phyloP scores from a whole-genome alignment of 2,329 filamentous ascomycete genomes.

The Colletotrichum nymphaeae region DNA sequence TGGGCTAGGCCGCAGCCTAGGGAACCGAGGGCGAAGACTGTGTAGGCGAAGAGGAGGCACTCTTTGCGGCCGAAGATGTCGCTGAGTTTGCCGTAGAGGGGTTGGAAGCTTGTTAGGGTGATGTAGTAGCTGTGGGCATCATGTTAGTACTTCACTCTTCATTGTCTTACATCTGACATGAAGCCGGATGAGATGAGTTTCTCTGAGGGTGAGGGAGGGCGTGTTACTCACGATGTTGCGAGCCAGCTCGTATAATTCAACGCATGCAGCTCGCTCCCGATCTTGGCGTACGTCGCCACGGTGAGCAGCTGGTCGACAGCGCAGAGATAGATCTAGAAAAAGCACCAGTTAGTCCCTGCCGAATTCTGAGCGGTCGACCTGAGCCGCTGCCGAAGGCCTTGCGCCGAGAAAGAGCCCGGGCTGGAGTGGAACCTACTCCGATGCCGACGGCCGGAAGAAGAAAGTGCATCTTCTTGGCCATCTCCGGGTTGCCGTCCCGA shows the following conservation, averaged over 20 bases:
- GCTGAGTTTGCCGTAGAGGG: slow-evolving; percentile 76
- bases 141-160: not conserved
- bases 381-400: not conserved
- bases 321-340: slow-evolving; percentile 73
- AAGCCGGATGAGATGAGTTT: not conserved
- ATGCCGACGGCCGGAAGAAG: slow-evolving; percentile 52
- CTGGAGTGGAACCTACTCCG: slow-evolving; percentile 41
- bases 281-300: slow-evolving; percentile 81
- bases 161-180: not conserved
- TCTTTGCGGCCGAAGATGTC: slow-evolving; percentile 78
- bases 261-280: slow-evolving; percentile 80
- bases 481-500: slow-evolving; percentile 41
- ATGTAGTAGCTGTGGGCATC: slow-evolving; percentile 70
- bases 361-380: not conserved
- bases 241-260: slow-evolving; percentile 83
- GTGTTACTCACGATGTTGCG: slow-evolving; percentile 56
- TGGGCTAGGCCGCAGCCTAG: slow-evolving; percentile 71
- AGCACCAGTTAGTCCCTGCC: not conserved
- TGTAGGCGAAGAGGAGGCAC: slow-evolving; percentile 73
- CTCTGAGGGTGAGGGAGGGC: not conserved
- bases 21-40: slow-evolving; percentile 73
- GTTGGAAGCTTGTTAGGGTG: slow-evolving; percentile 80
- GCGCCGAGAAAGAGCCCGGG: not conserved
- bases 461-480: slow-evolving; percentile 50
- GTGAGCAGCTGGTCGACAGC: slow-evolving; percentile 83